Evolutionary conservation across 2,329 filamentous ascomycete species (phyloP), one percentile per base, ranked within the genome.

Genomic region (Aspergillus pseudotamarii): DNA sequence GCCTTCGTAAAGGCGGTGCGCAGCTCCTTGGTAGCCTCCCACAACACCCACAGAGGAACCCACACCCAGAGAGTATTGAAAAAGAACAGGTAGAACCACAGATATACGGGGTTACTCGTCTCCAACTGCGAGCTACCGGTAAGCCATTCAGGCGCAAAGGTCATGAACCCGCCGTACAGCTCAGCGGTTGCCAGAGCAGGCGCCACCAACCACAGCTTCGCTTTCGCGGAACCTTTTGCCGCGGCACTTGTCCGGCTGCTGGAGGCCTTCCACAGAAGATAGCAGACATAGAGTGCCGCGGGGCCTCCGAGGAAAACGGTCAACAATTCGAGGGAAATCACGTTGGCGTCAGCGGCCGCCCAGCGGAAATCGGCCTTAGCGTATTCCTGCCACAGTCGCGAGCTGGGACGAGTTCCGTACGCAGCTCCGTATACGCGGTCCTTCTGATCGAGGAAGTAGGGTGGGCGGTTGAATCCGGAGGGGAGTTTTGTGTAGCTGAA

Each of bases 21-120:
- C 54, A 84, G 73, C 63, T 83, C 81, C 50, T 76, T 75, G 58
- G 82, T 83, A 2, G 81, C 81, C 72, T 85, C 83, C 68, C 76
- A 84, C 61, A 88, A 68, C 46, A 88, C 82, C 85, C 85, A 88
- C 23, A 83, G 64, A 1, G 86, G 86, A 63, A 88, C 80, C 65
- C 82, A 81, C 19, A 89, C 86, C 86, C 87, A 89, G 4, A 89
- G 75, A 21, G 80, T 84, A 70, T 90, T 90, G 77, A 89, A 89
- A 75, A 89, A 88, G 63, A 85, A 75, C 66, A 90, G 75, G 69
- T 89, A 89, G 12, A 89, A 75, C 85, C 86, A 89, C 72, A 86
- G 72, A 70, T 87, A 89, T 75, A 89, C 86, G 66, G 83, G 85
- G 65, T 88, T 87, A 34, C 80, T 81, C 0, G 84, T 86, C 64